These are phyloP conservation scores for Zymoseptoria tritici DNA, from an alignment of 2,329 filamentous ascomycete genomes.

Conservation along the genomic window DNA sequence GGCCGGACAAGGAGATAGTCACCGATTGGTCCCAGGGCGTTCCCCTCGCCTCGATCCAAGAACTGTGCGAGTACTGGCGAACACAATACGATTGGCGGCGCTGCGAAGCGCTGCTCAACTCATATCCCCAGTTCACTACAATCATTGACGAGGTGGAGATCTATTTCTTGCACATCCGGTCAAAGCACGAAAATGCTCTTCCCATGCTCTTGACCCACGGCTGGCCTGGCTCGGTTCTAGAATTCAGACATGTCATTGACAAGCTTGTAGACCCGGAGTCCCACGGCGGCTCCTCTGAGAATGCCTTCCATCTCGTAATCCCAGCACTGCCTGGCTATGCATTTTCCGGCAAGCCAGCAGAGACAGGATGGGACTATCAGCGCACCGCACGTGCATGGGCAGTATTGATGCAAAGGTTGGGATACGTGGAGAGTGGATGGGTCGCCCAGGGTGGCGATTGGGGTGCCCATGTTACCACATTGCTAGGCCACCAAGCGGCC, in stretches of 20 bases:
- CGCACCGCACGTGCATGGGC: slow-evolving; percentile 37
- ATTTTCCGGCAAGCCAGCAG: slow-evolving; percentile 32
- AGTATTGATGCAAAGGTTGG: slow-evolving; percentile 61
- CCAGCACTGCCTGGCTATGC: slow-evolving; percentile 41
- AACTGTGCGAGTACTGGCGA: slow-evolving; percentile 50
- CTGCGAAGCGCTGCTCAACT: slow-evolving; percentile 38
- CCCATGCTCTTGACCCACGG: slow-evolving; percentile 29
- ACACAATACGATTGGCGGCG: slow-evolving; percentile 50
- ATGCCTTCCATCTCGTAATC: slow-evolving; percentile 42
- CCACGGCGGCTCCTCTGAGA: slow-evolving; percentile 12
- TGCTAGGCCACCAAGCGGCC: slow-evolving; percentile 52
- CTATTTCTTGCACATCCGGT: slow-evolving; percentile 48
- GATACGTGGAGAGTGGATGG: slow-evolving; percentile 50
- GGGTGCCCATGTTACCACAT: slow-evolving; percentile 58
- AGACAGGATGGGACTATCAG: slow-evolving; percentile 17
- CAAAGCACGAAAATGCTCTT: slow-evolving; percentile 31
- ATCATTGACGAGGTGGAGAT: slow-evolving; percentile 35
- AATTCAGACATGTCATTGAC: slow-evolving; percentile 24
- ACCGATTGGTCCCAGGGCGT: slow-evolving; percentile 49
- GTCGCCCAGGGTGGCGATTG: slow-evolving; percentile 59
- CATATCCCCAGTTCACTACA: slow-evolving; percentile 44
- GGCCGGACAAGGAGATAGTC: too few relatives aligned
- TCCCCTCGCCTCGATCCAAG: slow-evolving; percentile 51
- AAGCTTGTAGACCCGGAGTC: slow-evolving; percentile 22
- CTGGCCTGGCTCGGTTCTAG: slow-evolving; percentile 31